Evolutionary conservation across 495 filamentous ascomycete species (phyloP), one percentile per base, ranked within the genome.

Genomic region (Clohesyomyces aquaticus): DNA sequence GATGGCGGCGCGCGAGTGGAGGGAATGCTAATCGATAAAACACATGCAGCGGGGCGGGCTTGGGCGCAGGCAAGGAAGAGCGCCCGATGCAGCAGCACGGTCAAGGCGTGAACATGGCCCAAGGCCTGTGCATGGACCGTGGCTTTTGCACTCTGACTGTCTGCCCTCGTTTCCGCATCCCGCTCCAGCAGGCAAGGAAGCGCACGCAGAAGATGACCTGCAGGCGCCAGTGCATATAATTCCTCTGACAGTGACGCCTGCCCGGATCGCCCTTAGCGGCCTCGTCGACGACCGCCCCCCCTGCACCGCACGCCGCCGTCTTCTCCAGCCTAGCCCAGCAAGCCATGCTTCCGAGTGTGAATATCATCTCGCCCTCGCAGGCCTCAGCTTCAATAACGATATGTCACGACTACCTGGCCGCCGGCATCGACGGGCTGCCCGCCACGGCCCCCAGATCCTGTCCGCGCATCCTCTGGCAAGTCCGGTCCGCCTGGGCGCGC

Each of bases 191-290:
- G 43, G 26, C 27, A 49, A 54, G 35, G 35, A 59, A 59, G 45
- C 59, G 55, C 22, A 22, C 23, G n/a, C n/a, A n/a, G n/a, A 48
- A 19, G 45, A 19, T 48, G 45, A 38, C 32, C 32, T 48, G 32
- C 32, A 50, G 47, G 28, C 23, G 3, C 21, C 47, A 22, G 28
- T 4, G 8, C 47, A n/a, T n/a, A 38, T 38, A 47, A 10, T 19
- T 26, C 3, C 54, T 46, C 54, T 57, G 54, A 59, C 53, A 59
- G 55, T 38, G 55, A 65, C 62, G 48, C 45, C 14, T 14, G n/a
- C 51, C 28, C 52, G 63, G 58, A 61, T 61, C 63, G 6, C 48
- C 59, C 3, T 23, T 25, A 43, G 26, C 27, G 14, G 4, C 11
- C 26, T 26, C 18, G 11, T 53, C 12, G 26, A 29, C 23, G 18